Base-by-base conservation (phyloP, 169 alveolate genomes). In the Plasmodium relictum region DNA sequence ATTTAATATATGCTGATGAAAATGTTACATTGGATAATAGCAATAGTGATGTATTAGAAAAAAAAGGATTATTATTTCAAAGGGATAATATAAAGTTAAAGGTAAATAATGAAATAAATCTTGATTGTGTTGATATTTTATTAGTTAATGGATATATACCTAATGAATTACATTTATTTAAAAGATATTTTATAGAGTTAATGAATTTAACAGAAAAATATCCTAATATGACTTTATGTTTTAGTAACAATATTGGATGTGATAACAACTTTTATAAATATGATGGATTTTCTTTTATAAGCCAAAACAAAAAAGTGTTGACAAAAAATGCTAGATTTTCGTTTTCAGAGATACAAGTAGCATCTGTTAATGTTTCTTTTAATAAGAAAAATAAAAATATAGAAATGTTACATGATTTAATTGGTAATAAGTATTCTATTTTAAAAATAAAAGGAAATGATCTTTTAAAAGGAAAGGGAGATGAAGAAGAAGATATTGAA, bases 231-330 rank as follows among this genome's bases (percentile, higher is more conserved):
- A 54, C 54, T 50, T 44, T 86, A 44, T 58, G 78, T 61, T 86
- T 70, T 61, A 86, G 73, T 86, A 50, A 37, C 39, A 86, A 86
- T 26, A 39, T 20, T 31, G 92, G 92, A 6, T 86, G 92, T 59
- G 92, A 86, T 71, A 86, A 71, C 26, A 52, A 86, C 61, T 86
- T 86, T 14, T 86, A 16, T 65, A 86, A 42, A 31, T 86, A 58
- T 68, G 92, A 86, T 86, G 92, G 92, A 1, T 86, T 86, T 20
- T 86, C 92, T 9, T 86, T 86, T 71, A n/a, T 86, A 3, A 37
- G 70, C 1, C 45, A 58, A 73, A 61, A 71, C 39, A 37, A 48
- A 20, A 41, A 86, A 71, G 24, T 86, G 16, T 22, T 86, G 44
- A 86, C 92, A 7, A 86, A 86, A 73, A 86, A 86, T 52, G 92